Base-by-base conservation (phyloP, 2,329 filamentous ascomycete species). In the Penicillium sp. region DNA sequence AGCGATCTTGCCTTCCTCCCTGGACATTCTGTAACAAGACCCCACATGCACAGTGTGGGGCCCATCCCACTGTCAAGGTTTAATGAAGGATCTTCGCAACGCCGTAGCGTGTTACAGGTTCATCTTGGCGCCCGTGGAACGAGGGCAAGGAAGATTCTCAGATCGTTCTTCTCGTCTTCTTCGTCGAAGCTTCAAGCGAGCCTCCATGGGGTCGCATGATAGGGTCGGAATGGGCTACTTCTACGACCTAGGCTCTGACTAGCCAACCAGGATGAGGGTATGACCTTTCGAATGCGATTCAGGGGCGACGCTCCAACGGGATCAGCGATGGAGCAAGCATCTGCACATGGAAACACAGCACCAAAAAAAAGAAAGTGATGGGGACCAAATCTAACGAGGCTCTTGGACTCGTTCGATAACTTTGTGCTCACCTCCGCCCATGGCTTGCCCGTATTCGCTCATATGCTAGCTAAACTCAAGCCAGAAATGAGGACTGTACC, bases 21-120 rank as follows among this genome's bases (percentile, higher is more conserved):
- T 35, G 40, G 42, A 54, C n/a, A 63, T 58, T 63, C 61, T 65
- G 63, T 65, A 60, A 65, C 63, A 57, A 38, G 49, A 55, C 42
- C 37, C 62, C 59, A 43, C 62, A 16, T 6, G 22, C 14, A 1
- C 6, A 10, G 16, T 46, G 45, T 48, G 45, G 45, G 45, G 45
- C 45, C 45, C 3, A 13, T 45, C 19, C 42, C 13, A 16, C 25
- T 46, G 63, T 66, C 68, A 75, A 74, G 72, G 74, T 76, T 76
- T 76, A 61, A 76, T 76, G 75, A 76, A 75, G 74, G 74, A 73
- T 75, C 70, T 66, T 68, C 70, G 67, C 65, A 52, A 69, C 65
- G 61, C 65, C 56, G 66, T 75, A 75, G 73, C 63, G 71, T 64
- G 75, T 68, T 69, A 67, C 65, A 68, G 59, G 55, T 62, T 55